Conservation (phyloP, 768 basidiomycete genomes). For the Cyclocybe cylindracea region DNA sequence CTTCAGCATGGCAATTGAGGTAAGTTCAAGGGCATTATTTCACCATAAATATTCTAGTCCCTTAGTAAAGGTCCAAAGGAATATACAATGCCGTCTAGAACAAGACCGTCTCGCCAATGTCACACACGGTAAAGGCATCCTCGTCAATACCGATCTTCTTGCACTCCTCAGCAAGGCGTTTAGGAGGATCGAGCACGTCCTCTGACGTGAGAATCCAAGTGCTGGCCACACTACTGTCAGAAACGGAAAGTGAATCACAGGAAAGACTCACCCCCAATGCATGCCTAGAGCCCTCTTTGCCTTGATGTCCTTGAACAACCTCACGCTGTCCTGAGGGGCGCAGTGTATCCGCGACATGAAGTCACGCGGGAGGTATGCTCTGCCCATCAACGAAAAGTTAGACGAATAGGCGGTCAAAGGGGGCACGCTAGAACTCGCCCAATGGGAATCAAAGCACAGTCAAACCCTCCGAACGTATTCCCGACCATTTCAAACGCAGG, state of each 20-base stretch:
- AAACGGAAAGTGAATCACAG: background rate
- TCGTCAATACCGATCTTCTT: conserved; percentile 52
- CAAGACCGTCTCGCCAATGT: conserved; percentile 59
- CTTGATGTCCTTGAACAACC: conserved; percentile 62
- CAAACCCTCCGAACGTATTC: conserved; percentile 58
- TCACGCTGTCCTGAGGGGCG: conserved; percentile 67
- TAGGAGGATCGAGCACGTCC: conserved; percentile 62
- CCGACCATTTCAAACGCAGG: conserved; percentile 79
- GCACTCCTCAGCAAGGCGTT: conserved; percentile 51
- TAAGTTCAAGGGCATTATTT: too few relatives aligned
- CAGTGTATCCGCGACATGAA: conserved; percentile 65
- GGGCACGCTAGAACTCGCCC: conserved; percentile 31
- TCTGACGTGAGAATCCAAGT: conserved; percentile 57
- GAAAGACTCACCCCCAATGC: conserved; percentile 61
- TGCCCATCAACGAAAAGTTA: conserved; percentile 21
- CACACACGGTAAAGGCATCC: conserved; percentile 56
- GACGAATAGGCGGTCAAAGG: conserved; percentile 14
- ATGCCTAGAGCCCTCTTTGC: conserved; percentile 65
- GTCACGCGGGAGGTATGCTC: conserved; percentile 59
- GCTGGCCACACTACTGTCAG: conserved; percentile 21
- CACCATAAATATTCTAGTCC: too few relatives aligned
- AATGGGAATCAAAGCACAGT: conserved; percentile 73
- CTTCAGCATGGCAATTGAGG: too few relatives aligned
- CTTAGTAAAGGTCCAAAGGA: too few relatives aligned
- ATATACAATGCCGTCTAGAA: conserved; percentile 13